Evolutionary conservation across 2,329 filamentous ascomycete genomes (phyloP).

Genomic region (Akanthomyces uredinophilus): DNA sequence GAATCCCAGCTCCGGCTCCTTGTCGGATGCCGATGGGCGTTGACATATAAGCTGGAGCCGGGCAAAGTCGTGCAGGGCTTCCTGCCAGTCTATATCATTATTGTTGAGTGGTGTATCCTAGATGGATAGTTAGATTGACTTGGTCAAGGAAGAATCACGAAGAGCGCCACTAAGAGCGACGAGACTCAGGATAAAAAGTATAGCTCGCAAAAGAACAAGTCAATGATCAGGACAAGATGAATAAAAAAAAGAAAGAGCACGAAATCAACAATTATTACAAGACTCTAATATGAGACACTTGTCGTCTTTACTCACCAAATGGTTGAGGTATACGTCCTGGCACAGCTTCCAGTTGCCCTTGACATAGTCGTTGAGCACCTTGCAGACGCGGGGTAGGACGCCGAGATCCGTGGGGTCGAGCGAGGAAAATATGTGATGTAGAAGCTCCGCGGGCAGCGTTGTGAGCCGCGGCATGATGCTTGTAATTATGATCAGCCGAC

Average conservation of each 20-base stretch:
- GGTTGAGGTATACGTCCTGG: conserved; percentile 55
- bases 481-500: background rate
- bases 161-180: too few relatives aligned
- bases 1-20: conserved; percentile 41
- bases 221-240: too few relatives aligned
- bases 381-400: conserved; percentile 47
- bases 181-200: too few relatives aligned
- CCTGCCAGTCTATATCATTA: conserved; percentile 36
- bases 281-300: too few relatives aligned
- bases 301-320: conserved; percentile 39
- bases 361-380: conserved; percentile 48
- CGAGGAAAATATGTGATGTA: conserved; percentile 55
- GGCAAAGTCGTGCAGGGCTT: conserved; percentile 39
- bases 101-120: conserved; percentile 32
- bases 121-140: background rate
- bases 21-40: conserved; percentile 23
- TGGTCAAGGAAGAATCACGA: background rate
- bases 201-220: too few relatives aligned
- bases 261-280: too few relatives aligned
- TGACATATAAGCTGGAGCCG: conserved; percentile 40
- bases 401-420: conserved; percentile 54
- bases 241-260: too few relatives aligned
- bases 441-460: conserved; percentile 55
- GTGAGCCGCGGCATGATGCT: conserved; percentile 29
- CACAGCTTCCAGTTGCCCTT: conserved; percentile 54